Base-by-base conservation (phyloP, 1,284 basidiomycete genomes). In the Ustilago curta region DNA sequence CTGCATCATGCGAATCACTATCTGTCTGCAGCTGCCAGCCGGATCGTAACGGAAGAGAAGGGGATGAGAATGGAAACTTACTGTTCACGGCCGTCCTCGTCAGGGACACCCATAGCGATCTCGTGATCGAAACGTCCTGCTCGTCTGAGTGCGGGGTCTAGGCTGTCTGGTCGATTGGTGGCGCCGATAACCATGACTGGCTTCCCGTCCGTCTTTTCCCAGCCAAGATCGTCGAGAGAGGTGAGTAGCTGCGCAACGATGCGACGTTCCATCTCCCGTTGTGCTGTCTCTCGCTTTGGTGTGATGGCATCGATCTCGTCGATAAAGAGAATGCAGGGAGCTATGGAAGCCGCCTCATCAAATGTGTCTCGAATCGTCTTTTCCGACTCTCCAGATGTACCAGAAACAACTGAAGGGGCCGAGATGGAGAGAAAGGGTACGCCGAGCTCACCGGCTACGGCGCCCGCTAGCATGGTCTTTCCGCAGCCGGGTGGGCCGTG, bases 271-370 rank as follows among this genome's bases (percentile, higher is more conserved):
- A 98, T 99, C 87, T 99, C 96, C 69, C 96, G 67, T 50, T 80
- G 80, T 0, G 96, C 96, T 72, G 93, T 98, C 86, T 98, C 96
- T 68, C 96, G 88, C 86, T 99, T 99, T 0, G 94, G 94, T 1
- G 95, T 98, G 77, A 99, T 97, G 7, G 96, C 94, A 81, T 99
- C 96, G 37, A 99, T 97, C 85, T 98, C 96, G 85, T 99, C 96
- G 52, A 84, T 77, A 61, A 84, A 84, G 21, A 84, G 68, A 31
- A 84, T 84, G 66, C 79, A 82, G 4, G 83, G 83, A 0, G 82
- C 82, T 14, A 83, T 77, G 11, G 64, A 63, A 21, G 78, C 68
- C 4, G 82, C 83, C 58, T 84, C 81, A 23, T 97, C 96, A 83
- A 99, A 99, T 0, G 94, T 95, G 81, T 98, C 96, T 48, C 96